Evolutionary conservation across 1,284 basidiomycete species (phyloP), one percentile per base, ranked within the genome.

Genomic region (Ceratobasidium sp.): DNA sequence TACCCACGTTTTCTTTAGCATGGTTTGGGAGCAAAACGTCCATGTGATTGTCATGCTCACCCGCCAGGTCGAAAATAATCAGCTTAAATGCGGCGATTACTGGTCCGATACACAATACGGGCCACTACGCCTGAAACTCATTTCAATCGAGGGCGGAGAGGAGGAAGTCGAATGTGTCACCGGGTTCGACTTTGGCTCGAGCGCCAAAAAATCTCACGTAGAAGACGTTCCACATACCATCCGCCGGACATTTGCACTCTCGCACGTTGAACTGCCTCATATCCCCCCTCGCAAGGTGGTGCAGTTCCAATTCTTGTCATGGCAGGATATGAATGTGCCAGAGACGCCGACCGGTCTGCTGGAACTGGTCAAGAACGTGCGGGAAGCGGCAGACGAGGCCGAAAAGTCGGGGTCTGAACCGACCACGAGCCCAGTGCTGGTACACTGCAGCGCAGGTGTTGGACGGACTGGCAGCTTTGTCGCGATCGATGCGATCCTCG

Each of bases 311-410:
- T 97, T 95, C 82, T 88, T 96, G 66, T 92, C 92, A 44, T 98
- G 96, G 96, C 95, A 96, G 1, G 96, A 98, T 82, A 93, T 97
- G 86, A 96, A 96, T 83, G 95, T 98, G 2, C 96, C 96, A 0
- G 91, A 93, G 10, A 90, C 94, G 77, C 91, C 96, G 0, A 86
- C 89, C 4, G 92, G 92, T 3, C 86, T 98, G 35, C 85, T 97
- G 57, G 86, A 88, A 4, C 88, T 98, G 46, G 89, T 97, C 80
- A 83, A 84, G 44, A 87, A 90, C 76, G 89, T 91, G 33, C 88
- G 91, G 78, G 71, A 78, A 2, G 89, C 89, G 46, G 88, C 90
- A 67, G 88, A 91, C 0, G 90, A 92, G 67, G 85, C 86, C 50
- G 87, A 88, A 3, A 86, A 88, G 5, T 81, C 23, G 20, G 55